A percentile compares a stretch with the other conserved stretches of the same genome.
These are phyloP conservation scores for Limnanthes douglasii DNA, from an alignment of 345 rosid species.

Conservation along the genomic window DNA sequence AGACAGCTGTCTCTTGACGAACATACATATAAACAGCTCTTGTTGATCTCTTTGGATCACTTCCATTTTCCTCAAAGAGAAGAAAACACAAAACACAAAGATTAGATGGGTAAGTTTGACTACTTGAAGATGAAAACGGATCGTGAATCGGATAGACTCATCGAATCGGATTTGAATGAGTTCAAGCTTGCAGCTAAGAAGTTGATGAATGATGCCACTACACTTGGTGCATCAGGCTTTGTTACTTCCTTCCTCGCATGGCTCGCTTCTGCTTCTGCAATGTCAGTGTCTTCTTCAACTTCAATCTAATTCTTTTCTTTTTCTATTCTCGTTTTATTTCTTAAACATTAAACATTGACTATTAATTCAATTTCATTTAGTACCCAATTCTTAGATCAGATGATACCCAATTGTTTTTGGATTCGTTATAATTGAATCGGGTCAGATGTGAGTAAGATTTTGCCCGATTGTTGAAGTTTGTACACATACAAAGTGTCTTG, in stretches of 20 bases:
- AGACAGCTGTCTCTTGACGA: too few relatives aligned
- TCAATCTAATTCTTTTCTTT: background rate
- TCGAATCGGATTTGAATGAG: slow-evolving; percentile 40
- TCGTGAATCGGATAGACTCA: slow-evolving; percentile 19
- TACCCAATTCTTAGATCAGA: background rate
- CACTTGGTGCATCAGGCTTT: slow-evolving; percentile 53
- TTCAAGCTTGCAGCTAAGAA: slow-evolving; percentile 43
- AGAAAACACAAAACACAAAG: background rate
- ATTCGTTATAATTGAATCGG: background rate
- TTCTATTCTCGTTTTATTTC: background rate
- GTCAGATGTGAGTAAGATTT: background rate
- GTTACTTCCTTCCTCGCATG: slow-evolving; percentile 72
- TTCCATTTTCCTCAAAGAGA: too few relatives aligned
- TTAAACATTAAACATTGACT: background rate
- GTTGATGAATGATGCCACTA: slow-evolving; percentile 35
- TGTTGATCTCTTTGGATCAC: too few relatives aligned
- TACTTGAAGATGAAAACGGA: slow-evolving; percentile 60
- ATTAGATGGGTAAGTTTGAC: slow-evolving; percentile 37
- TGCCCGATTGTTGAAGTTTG: slow-evolving; percentile 1
- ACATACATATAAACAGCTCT: too few relatives aligned
- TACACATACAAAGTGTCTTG: too few relatives aligned
- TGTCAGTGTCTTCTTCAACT: slow-evolving; percentile 21
- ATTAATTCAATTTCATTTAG: background rate
- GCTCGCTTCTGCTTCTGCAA: slow-evolving; percentile 71
- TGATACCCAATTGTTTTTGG: background rate